Base-by-base conservation (phyloP, 2,329 filamentous ascomycete genomes). In the Dothiorella sarmentorum region DNA sequence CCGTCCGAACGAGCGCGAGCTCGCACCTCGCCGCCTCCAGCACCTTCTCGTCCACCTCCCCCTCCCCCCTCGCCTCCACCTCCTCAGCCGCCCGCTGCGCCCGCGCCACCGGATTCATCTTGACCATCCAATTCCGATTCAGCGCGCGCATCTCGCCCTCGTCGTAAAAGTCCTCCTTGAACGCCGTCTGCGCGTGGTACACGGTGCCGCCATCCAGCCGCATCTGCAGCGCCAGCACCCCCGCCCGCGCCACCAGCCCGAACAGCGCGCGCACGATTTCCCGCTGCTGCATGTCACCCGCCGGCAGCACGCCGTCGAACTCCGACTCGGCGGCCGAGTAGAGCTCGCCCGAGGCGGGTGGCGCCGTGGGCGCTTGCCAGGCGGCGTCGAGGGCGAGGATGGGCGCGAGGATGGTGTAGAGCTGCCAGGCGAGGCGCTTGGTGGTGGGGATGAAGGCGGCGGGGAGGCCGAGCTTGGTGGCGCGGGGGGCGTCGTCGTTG, bases 391-490 rank as follows among this genome's bases (percentile, higher is more conserved):
- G 51, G 31, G n/a, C 4, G 40, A 43, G n/a, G 58, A 60, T 20
- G 11, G 52, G 43, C 17, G 15, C 24, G 11, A 57, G 51, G 20
- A 57, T 2, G 0, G 11, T 4, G 42, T 57, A 37, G 2, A 56
- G 40, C 18, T 60, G 58, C 51, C 49, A 53, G 10, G 58, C 26
- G 20, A 60, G 49, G 15, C 11, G 35, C n/a, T 38, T 22, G 38
- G 20, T 44, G n/a, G 22, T 18, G 13, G 29, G 1, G 49, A 29
- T 3, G 31, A 60, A 60, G 49, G 17, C 7, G 13, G 17, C 18
- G 1, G 49, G 22, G 11, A 38, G 33, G 22, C 31, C 44, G 31
- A 18, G 35, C n/a, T n/a, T n/a, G n/a, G 27, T 18, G 22, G 38
- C n/a, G 33, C 7, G n/a, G 13, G 15, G 33, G n/a, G 20, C n/a